Base-by-base conservation (phyloP, 176 grass and related monocot genomes). In the Avena atlantica region DNA sequence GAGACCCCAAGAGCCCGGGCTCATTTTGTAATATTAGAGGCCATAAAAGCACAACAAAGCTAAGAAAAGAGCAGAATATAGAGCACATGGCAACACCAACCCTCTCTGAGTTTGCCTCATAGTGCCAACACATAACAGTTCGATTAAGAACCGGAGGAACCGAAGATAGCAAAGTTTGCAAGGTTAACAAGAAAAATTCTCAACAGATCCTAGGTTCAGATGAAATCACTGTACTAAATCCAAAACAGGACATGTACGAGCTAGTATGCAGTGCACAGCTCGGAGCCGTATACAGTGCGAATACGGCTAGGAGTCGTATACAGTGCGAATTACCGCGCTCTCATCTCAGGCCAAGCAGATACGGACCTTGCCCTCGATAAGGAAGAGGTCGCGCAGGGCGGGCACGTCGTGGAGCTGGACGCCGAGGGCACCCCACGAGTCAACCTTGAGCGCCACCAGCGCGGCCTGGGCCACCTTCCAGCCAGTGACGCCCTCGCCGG, bases 401-500 rank as follows among this genome's bases (percentile, higher is more conserved):
- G 85, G 79, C 42, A 98, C 92, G 34, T 96, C 89, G 56, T 94
- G 90, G 57, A 92, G 83, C 76, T 91, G 88, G 79, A 98, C 64
- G 23, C 90, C 93, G 42, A 98, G 85, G 49, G 93, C 81, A 5
- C 15, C 87, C 96, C 93, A 98, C 23, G 93, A 92, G 47, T 94
- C 92, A 2, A 55, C 82, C 48, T 91, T 92, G 48, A 96, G 88
- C 21, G 81, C 89, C 36, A 86, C 69, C 12, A 98, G 90, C 67
- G 92, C 90, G 16, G 84, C 90, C 48, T 95, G 90, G 16, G 92
- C 91, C 51, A 98, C 87, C 53, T 96, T 98, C 87, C 92, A 98
- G 59, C 89, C 90, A 2, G 96, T 94, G 29, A 98, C 93, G 50
- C 65, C 84, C 86, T 96, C 88, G 29, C 93, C 93, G 8, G 86